phyloP scores from a whole-genome alignment of 306 rosid genomes.

The Senna siamea region DNA sequence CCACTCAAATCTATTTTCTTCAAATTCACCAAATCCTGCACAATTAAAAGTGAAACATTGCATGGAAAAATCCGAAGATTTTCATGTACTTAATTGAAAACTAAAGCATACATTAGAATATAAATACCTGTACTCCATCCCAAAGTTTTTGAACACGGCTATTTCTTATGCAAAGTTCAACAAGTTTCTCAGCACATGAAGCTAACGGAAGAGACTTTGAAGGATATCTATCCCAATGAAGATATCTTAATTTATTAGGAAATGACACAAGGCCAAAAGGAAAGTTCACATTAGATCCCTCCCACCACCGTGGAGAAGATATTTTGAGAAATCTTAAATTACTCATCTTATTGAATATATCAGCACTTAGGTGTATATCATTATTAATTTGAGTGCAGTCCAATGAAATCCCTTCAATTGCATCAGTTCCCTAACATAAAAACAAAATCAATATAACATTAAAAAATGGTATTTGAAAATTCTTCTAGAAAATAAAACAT shows the following conservation, averaged over 20 bases:
- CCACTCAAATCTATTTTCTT: neutral
- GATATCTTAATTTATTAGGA: neutral
- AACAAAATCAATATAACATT: too few species aligned
- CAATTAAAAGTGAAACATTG: neutral
- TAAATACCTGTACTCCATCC: slow-evolving; percentile 2
- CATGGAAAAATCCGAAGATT: neutral
- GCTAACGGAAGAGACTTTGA: neutral
- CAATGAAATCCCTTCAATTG: too few species aligned
- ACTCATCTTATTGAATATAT: too few species aligned
- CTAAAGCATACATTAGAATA: neutral
- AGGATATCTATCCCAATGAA: neutral
- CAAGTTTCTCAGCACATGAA: neutral
- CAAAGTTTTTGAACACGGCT: neutral
- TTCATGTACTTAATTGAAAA: neutral
- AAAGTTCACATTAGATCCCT: neutral
- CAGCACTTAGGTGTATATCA: too few species aligned
- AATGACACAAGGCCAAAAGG: neutral
- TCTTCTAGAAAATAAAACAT: too few species aligned
- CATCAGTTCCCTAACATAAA: too few species aligned
- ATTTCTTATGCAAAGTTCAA: neutral
- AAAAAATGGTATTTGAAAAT: too few species aligned
- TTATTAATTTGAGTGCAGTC: too few species aligned
- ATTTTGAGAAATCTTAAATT: too few species aligned
- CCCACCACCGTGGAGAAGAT: too few species aligned
- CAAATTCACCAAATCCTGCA: neutral